Evolutionary conservation across 495 filamentous ascomycete genomes (phyloP).

Genomic region (Neurospora africana): DNA sequence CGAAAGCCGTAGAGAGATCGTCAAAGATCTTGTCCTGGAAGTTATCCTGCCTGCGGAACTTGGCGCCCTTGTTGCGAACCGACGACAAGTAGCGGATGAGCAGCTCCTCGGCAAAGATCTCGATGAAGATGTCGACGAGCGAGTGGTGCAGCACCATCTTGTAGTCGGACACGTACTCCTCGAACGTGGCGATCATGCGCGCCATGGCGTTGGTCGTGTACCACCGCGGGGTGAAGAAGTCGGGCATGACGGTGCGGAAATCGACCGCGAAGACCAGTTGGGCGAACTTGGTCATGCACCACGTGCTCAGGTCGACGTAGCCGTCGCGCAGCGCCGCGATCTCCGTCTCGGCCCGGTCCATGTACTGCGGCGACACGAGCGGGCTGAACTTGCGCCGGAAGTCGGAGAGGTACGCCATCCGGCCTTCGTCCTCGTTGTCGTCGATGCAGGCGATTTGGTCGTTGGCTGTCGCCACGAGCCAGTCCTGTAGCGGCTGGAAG

Average conservation of each 20-base stretch:
- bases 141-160: constrained; percentile 66
- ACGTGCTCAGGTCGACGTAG: constrained; percentile 86
- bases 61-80: constrained; percentile 81
- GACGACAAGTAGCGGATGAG: constrained; percentile 75
- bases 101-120: constrained; percentile 84
- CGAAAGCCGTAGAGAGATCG: constrained; percentile 76
- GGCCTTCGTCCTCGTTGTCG: constrained; percentile 62
- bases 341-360: constrained; percentile 58
- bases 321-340: constrained; percentile 69
- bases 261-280: constrained; percentile 77
- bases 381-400: constrained; percentile 71
- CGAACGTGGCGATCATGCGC: constrained; percentile 82
- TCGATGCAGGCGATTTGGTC: constrained; percentile 98
- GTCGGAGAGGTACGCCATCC: constrained; percentile 63
- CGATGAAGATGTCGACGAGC: constrained; percentile 77
- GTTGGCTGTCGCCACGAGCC: constrained; percentile 93
- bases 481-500: constrained; percentile 74
- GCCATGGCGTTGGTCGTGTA: constrained; percentile 73
- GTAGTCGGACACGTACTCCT: constrained; percentile 89
- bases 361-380: constrained; percentile 71
- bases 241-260: constrained; percentile 66
- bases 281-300: constrained; percentile 78
- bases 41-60: constrained; percentile 73
- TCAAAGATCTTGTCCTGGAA: constrained; percentile 85
- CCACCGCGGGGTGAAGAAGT: constrained; percentile 88